Base-by-base conservation (phyloP, 2,329 filamentous ascomycete species). In the Ceratocystis eucalypticola region DNA sequence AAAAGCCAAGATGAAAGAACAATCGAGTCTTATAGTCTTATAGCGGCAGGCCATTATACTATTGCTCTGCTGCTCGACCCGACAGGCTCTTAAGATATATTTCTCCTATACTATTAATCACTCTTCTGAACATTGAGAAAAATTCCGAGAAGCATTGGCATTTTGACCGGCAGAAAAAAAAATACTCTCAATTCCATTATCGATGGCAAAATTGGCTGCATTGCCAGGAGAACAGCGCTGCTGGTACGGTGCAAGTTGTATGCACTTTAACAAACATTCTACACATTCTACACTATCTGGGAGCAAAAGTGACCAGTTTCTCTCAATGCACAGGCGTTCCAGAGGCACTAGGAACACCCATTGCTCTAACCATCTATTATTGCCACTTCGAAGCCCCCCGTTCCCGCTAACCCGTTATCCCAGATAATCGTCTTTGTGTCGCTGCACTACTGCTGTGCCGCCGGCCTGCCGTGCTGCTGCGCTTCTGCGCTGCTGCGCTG, bases 121-220 rank as follows among this genome's bases (percentile, higher is more conserved):
- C 25, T 59, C 55, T 33, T 59, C 28, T 37, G 17, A 17, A 17
- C 28, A 1, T 3, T 17, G 17, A 59, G 30, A 59, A 59, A 59
- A 33, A 15, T 20, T 37, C 55, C 55, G 55, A 59, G 55, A 59
- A 59, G 55, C 55, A 59, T 37, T 59, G 55, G 28, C 55, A 20
- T 59, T 10, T 33, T 33, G 7, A 20, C 55, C 28, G 28, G 55
- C 28, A 59, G 17, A 53, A 55, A 17, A 37, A 59, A 37, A 59
- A 59, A 59, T 20, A n/a, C 12, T n/a, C 55, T 28, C 48, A 53
- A 22, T 22, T 53, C 22, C 48, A 28, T 25, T 53, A 28, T 28
- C 20, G 15, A 28, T 12, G 37, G 22, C 48, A 10, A 53, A 53
- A 28, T 17, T 25, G 37, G 10, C 20, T 28, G 22, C 48, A 10